Evolutionary conservation across 2,329 filamentous ascomycete genomes (phyloP).

Genomic region (Domatiomyces globalis): DNA sequence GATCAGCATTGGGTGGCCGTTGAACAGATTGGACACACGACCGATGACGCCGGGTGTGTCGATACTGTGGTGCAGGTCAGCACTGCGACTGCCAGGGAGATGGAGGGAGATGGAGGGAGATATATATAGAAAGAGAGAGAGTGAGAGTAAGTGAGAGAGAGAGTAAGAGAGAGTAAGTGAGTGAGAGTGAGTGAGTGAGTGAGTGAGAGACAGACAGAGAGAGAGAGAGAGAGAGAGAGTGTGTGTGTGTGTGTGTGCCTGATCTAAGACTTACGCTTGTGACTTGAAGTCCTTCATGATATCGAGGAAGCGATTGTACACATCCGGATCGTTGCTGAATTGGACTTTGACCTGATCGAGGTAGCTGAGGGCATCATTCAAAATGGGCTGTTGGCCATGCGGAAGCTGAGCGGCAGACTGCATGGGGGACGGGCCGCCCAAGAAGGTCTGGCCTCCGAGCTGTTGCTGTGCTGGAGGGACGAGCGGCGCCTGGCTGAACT

Average conservation of each 20-base stretch:
- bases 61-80: constrained; percentile 41
- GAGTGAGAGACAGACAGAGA: no score
- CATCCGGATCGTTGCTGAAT: constrained; percentile 90
- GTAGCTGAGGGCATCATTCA: constrained; percentile 80
- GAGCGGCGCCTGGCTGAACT: constrained; percentile 45
- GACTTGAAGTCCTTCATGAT: constrained; percentile 99
- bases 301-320: constrained; percentile 91
- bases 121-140: no score
- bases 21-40: constrained; percentile 86
- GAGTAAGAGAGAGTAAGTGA: no score
- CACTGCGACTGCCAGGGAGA: neutral
- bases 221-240: constrained; percentile 12
- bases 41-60: constrained; percentile 97
- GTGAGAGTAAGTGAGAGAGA: no score
- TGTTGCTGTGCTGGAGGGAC: constrained; percentile 32
- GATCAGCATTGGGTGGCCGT: constrained; percentile 85
- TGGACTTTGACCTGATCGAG: constrained; percentile 97
- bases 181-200: constrained; percentile 12
- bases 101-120: no score
- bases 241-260: neutral
- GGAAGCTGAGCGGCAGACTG: constrained; percentile 45
- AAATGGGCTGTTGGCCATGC: constrained; percentile 71
- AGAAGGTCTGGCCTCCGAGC: constrained; percentile 22
- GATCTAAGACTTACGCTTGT: constrained; percentile 72
- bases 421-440: constrained; percentile 29